Conservation (phyloP, 805 yeast species). For the Torulaspora franciscae region DNA sequence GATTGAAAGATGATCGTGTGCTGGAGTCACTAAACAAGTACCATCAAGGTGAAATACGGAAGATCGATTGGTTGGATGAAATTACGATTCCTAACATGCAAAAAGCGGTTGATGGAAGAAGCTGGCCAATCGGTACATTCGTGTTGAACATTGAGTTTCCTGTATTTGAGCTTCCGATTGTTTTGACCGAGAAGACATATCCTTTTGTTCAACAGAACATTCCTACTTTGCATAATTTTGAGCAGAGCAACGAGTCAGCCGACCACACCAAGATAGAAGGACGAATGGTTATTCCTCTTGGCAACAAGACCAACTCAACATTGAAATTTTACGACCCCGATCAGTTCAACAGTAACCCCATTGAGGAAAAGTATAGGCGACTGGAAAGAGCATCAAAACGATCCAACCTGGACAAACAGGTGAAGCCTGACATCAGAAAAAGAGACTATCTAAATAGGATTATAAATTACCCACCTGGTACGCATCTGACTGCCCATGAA, state of each 20-base stretch:
- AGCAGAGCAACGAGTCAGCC: slow-evolving; percentile 35
- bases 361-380: slow-evolving; percentile 80
- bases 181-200: slow-evolving; percentile 55
- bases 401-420: slow-evolving; percentile 71
- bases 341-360: slow-evolving; percentile 65
- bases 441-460: slow-evolving; percentile 69
- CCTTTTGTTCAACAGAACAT: slow-evolving; percentile 28
- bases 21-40: slow-evolving; percentile 55
- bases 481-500: slow-evolving; percentile 73
- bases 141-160: slow-evolving; percentile 51
- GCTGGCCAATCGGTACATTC: slow-evolving; percentile 30
- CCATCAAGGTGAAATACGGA: slow-evolving; percentile 60
- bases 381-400: slow-evolving; percentile 79
- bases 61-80: slow-evolving; percentile 70
- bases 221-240: slow-evolving; percentile 43
- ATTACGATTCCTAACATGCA: slow-evolving; percentile 51
- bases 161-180: slow-evolving; percentile 67
- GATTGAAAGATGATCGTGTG: slow-evolving; percentile 31
- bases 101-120: slow-evolving; percentile 20
- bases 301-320: slow-evolving; percentile 32
- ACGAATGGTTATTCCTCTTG: slow-evolving; percentile 28
- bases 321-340: slow-evolving; percentile 63
- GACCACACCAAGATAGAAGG: slow-evolving; percentile 31
- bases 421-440: slow-evolving; percentile 81
- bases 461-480: slow-evolving; percentile 75